Conservation (phyloP, 2,329 filamentous ascomycete genomes). For the Trichoderma pleuroti region DNA sequence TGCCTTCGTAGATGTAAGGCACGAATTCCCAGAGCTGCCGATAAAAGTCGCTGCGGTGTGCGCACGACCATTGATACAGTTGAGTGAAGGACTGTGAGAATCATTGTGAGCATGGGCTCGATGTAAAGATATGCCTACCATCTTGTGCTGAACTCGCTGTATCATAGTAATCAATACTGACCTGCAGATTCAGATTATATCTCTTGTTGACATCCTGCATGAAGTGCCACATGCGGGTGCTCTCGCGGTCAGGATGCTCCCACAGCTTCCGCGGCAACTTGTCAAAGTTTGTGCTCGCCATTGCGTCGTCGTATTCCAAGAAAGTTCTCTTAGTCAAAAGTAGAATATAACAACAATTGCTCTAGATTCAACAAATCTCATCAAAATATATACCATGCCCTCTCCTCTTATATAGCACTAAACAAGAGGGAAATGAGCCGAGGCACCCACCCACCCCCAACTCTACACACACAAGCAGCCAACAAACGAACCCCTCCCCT, state of each 20-base stretch:
- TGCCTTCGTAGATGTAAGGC: conserved; percentile 61
- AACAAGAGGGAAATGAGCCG: background rate
- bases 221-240: conserved; percentile 64
- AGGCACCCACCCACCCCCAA: background rate
- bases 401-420: background rate
- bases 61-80: conserved; percentile 66
- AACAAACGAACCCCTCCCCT: background rate
- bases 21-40: conserved; percentile 57
- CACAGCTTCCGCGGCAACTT: conserved; percentile 60
- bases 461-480: background rate
- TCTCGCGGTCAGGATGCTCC: conserved; percentile 60
- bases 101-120: background rate
- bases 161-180: conserved; percentile 31
- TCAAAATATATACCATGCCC: background rate
- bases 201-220: conserved; percentile 62
- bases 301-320: background rate
- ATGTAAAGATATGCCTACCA: background rate
- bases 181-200: conserved; percentile 55
- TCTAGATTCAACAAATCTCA: background rate
- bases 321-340: background rate
- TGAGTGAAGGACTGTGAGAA: conserved; percentile 50
- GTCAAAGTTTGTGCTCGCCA: conserved; percentile 30
- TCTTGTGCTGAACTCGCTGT: background rate
- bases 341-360: background rate
- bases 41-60: conserved; percentile 62